Percentiles rank a stretch among this genome's conserved stretches.
These are phyloP conservation scores for Lavandula angustifolia DNA, from an alignment of 257 asterid genomes.

Conservation along the genomic window DNA sequence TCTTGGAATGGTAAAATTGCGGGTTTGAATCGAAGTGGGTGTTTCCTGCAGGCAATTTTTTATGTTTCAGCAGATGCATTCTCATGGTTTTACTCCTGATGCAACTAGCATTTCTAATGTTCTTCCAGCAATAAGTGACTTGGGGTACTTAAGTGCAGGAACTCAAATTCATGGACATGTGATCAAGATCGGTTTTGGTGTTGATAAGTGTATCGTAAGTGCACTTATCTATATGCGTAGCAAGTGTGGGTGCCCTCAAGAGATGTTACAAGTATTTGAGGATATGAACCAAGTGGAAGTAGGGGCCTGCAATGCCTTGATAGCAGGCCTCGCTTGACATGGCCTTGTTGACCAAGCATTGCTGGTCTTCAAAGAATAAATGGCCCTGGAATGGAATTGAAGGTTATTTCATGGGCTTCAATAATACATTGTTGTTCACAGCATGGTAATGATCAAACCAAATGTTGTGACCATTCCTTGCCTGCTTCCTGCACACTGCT, in stretches of 20 bases:
- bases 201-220: slow-evolving; percentile 69
- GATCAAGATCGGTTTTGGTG: slow-evolving; percentile 57
- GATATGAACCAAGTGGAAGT: slow-evolving; percentile 56
- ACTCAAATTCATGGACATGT: slow-evolving; percentile 69
- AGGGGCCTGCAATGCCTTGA: slow-evolving; percentile 70
- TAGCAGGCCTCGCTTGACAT: slow-evolving; percentile 77
- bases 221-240: slow-evolving; percentile 82
- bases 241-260: slow-evolving; percentile 54
- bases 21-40: slow-evolving; percentile 86
- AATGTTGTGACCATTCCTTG: slow-evolving; percentile 76
- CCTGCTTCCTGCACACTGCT: slow-evolving; percentile 90
- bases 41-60: slow-evolving; percentile 56
- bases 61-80: slow-evolving; percentile 72
- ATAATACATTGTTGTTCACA: slow-evolving; percentile 82
- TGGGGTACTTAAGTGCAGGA: slow-evolving; percentile 54
- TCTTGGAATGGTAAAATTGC: slow-evolving; percentile 94
- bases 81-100: slow-evolving; percentile 52
- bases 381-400: slow-evolving; percentile 51
- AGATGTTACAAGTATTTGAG: slow-evolving; percentile 61
- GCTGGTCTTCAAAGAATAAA: slow-evolving; percentile 47
- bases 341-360: slow-evolving; percentile 74
- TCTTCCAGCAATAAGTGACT: slow-evolving; percentile 76
- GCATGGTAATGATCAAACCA: slow-evolving; percentile 81
- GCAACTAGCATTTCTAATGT: slow-evolving; percentile 77
- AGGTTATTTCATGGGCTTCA: slow-evolving; percentile 95